These are phyloP conservation scores for Cairneyella variabilis DNA, from an alignment of 495 filamentous ascomycete genomes.

Conservation along the genomic window DNA sequence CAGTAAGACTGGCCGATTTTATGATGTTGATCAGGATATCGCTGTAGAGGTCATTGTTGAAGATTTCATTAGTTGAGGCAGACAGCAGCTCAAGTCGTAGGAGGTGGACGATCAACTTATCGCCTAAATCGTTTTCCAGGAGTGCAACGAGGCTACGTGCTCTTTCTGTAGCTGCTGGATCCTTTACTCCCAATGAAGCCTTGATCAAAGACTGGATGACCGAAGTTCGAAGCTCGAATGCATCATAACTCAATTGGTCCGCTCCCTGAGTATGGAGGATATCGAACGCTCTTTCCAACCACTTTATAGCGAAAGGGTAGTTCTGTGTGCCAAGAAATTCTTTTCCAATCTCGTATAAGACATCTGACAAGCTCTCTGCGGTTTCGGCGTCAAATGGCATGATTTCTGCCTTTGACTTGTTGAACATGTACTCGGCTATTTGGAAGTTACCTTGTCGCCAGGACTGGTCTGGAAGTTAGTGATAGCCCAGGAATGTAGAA, in stretches of 20 bases:
- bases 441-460: slow-evolving; percentile 69
- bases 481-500: neutral
- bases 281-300: slow-evolving; percentile 69
- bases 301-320: slow-evolving; percentile 55
- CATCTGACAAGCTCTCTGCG: slow-evolving; percentile 65
- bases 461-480: slow-evolving; percentile 42
- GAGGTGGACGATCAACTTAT: slow-evolving; percentile 61
- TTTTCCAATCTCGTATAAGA: slow-evolving; percentile 69
- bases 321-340: slow-evolving; percentile 49
- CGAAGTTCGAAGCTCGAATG: slow-evolving; percentile 59
- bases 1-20: slow-evolving; percentile 50
- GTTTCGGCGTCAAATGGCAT: slow-evolving; percentile 41
- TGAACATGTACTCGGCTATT: slow-evolving; percentile 74
- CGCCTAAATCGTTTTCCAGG: slow-evolving; percentile 57
- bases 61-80: slow-evolving; percentile 38
- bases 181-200: slow-evolving; percentile 43
- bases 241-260: slow-evolving; percentile 53
- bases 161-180: slow-evolving; percentile 40
- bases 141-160: slow-evolving; percentile 55
- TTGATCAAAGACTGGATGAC: slow-evolving; percentile 61
- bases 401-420: slow-evolving; percentile 43
- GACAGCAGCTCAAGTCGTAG: slow-evolving; percentile 63
- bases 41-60: slow-evolving; percentile 46
- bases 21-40: slow-evolving; percentile 52
- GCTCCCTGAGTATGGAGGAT: slow-evolving; percentile 53